Base-by-base conservation (phyloP, 345 rosid species). In the Murraya koenigii region DNA sequence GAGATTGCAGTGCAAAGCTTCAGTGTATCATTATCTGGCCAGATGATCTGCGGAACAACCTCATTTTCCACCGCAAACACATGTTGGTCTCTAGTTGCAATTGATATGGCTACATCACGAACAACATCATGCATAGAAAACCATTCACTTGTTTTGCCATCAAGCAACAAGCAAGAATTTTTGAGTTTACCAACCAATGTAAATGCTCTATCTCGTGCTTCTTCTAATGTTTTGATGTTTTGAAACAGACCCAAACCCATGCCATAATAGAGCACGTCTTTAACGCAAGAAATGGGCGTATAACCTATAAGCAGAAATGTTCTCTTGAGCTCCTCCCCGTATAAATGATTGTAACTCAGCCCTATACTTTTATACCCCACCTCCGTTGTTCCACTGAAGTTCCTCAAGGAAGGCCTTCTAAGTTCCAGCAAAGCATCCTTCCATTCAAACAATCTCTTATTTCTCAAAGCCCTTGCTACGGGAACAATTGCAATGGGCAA, bases 401-500 rank as follows among this genome's bases (percentile, higher is more conserved):
- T 33, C 0, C 3, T n/a, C 1, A 77, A 14, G 8, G 36, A 36
- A 61, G 76, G 64, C 30, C 19, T 49, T 64, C 3, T 28, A 0
- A 71, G 47, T 17, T 69, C 49, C 10, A 0, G 38, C 32, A 80
- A 35, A 3, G 87, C 86, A 38, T 77, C 35, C 23, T 71, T 26
- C 89, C 89, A 87, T n/a, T 0, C 69, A 9, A 0, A 39, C 8
- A 14, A 0, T 0, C 3, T 19, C 26, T 74, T 56, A 4, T 77
- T 67, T 38, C 44, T 79, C 58, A 85, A 77, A 3, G 75, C 71
- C 0, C 2, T 69, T 11, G 82, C 90, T 49, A 77, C 22, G 0
- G 81, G 54, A 4, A 59, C 68, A 23, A 87, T 44, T 2, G 71
- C 25, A 28, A 87, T 6, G 0, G 90, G 90, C 63, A 87, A 73